Evolutionary conservation across 2,329 filamentous ascomycete species (phyloP).

Genomic region (Septoria linicola): DNA sequence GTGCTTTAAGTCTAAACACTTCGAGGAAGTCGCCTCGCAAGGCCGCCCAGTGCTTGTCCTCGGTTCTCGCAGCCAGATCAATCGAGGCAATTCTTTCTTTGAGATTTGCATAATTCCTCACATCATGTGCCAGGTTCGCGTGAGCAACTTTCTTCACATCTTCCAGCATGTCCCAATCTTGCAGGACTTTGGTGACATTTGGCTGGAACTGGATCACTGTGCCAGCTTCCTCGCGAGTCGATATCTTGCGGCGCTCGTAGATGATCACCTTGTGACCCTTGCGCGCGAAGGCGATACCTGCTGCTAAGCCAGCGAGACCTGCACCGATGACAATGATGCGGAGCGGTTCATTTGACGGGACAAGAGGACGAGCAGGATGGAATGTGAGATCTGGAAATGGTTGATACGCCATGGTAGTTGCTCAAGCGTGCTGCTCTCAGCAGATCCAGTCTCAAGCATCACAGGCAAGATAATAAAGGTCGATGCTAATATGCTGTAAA

Average conservation of each 20-base stretch:
- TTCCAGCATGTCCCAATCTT: slow-evolving; percentile 10
- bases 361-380: slow-evolving; percentile 1
- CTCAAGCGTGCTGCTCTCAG: too few species aligned
- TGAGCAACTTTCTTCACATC: slow-evolving; percentile 9
- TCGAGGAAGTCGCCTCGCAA: slow-evolving; percentile 3
- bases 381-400: slow-evolving; percentile 9
- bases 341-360: background rate
- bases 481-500: too few species aligned
- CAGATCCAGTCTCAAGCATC: too few species aligned
- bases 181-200: slow-evolving; percentile 12
- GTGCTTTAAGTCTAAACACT: background rate
- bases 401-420: background rate
- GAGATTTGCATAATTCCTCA: slow-evolving; percentile 2
- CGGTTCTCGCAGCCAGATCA: slow-evolving; percentile 1
- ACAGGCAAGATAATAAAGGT: too few species aligned
- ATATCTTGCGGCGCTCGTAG: slow-evolving; percentile 7
- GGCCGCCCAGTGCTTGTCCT: slow-evolving; percentile 3
- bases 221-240: background rate
- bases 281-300: slow-evolving; percentile 8
- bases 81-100: slow-evolving; percentile 8
- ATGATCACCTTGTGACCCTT: slow-evolving; percentile 14
- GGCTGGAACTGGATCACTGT: slow-evolving; percentile 17
- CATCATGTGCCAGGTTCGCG: slow-evolving; percentile 6
- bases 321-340: slow-evolving; percentile 12
- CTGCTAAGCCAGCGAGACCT: slow-evolving; percentile 10